These are phyloP conservation scores for Aspergillus sp. DNA, from an alignment of 2,329 filamentous ascomycete species.

Conservation along the genomic window DNA sequence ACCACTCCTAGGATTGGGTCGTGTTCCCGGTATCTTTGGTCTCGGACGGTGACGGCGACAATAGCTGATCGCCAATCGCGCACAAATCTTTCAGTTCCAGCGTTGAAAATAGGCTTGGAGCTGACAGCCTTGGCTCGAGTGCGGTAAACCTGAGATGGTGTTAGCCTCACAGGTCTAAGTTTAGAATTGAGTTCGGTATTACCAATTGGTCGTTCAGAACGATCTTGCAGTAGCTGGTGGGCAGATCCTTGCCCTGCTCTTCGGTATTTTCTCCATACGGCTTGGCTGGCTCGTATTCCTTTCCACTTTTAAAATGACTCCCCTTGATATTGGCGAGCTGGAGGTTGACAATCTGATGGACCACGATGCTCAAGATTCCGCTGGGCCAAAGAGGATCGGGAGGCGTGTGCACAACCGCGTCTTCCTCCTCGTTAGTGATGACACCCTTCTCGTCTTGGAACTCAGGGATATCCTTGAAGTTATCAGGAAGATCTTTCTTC, in stretches of 20 bases:
- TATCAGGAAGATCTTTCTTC: conserved; percentile 71
- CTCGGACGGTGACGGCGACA: conserved; percentile 83
- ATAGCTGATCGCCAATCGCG: conserved; percentile 90
- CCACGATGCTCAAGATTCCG: conserved; percentile 78
- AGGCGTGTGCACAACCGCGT: conserved; percentile 84
- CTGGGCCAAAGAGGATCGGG: conserved; percentile 96
- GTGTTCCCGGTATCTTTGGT: conserved; percentile 85
- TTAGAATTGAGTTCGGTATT: conserved; percentile 21
- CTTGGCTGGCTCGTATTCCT: conserved; percentile 86
- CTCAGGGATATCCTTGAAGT: conserved; percentile 70
- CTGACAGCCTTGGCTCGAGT: conserved; percentile 93
- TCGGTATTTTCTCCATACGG: conserved; percentile 82
- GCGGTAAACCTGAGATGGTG: conserved; percentile 65
- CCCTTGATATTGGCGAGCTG: conserved; percentile 91
- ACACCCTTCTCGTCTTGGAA: conserved; percentile 86
- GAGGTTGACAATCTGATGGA: conserved; percentile 94
- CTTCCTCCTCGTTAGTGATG: conserved; percentile 70
- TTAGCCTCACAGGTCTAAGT: conserved; percentile 1
- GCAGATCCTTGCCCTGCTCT: conserved; percentile 75
- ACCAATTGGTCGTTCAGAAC: conserved; percentile 81
- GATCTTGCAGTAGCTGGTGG: conserved; percentile 92
- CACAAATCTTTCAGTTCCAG: conserved; percentile 88
- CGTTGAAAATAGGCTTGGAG: conserved; percentile 95
- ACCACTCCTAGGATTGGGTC: conserved; percentile 93
- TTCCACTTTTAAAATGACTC: conserved; percentile 74